Evolutionary conservation across 345 rosid species (phyloP).

Genomic region (Noccaea caerulescens): DNA sequence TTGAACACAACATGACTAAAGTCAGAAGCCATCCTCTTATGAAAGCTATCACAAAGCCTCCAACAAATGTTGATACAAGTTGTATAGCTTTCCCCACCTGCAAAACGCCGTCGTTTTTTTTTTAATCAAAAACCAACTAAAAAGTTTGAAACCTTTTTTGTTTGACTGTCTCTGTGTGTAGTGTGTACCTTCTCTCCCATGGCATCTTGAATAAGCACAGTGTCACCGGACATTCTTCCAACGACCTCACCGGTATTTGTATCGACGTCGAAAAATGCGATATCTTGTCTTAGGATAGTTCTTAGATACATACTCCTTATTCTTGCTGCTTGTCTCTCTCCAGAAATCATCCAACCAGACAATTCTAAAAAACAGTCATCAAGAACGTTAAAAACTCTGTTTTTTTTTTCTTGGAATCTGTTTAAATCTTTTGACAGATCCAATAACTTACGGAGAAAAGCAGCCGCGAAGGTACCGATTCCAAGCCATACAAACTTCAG

Average conservation of each 20-base stretch:
- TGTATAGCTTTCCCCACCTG: conserved; percentile 92
- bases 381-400: conserved; percentile 26
- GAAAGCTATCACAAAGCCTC: conserved; percentile 79
- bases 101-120: conserved; percentile 7
- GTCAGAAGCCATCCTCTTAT: conserved; percentile 87
- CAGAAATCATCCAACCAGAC: conserved; percentile 85
- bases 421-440: not conserved
- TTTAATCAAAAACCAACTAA: not conserved
- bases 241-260: conserved; percentile 89
- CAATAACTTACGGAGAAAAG: conserved; percentile 72
- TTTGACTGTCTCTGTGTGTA: not conserved
- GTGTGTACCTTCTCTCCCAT: conserved; percentile 86
- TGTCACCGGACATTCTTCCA: conserved; percentile 97
- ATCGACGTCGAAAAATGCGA: conserved; percentile 78
- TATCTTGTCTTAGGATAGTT: conserved; percentile 82
- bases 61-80: conserved; percentile 70
- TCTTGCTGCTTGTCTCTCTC: conserved; percentile 83
- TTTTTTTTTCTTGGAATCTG: not conserved
- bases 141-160: not conserved
- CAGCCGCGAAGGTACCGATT: conserved; percentile 61
- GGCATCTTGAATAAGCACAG: conserved; percentile 90
- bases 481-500: conserved; percentile 80
- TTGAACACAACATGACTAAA: conserved; percentile 65
- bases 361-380: conserved; percentile 57
- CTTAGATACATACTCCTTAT: conserved; percentile 70